These are phyloP conservation scores for Nitzschia palea DNA, from an alignment of 108 stramenopile genomes.

Conservation along the genomic window DNA sequence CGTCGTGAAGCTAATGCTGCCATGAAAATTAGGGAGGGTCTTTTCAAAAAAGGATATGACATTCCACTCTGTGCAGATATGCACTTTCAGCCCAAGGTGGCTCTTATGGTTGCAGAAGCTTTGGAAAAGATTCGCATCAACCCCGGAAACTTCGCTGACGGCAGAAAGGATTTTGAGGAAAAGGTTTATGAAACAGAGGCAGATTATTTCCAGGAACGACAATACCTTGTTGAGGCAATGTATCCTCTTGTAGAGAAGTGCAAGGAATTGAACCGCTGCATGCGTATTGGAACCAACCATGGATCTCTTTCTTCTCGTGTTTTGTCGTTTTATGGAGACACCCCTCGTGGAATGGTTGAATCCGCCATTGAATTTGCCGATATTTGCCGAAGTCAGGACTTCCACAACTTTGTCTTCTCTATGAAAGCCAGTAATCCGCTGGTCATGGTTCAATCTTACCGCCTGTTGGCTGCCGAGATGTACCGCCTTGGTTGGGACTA, in stretches of 20 bases:
- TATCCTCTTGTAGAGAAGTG: slow-evolving; percentile 92
- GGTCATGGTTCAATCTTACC: slow-evolving; percentile 96
- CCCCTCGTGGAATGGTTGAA: slow-evolving; percentile 98
- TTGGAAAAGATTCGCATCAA: slow-evolving; percentile 98
- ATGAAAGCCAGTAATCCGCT: slow-evolving; percentile 98
- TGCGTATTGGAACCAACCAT: slow-evolving; percentile 98
- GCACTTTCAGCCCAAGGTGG: slow-evolving; percentile 95
- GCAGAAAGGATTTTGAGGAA: slow-evolving; percentile 91
- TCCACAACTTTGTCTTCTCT: slow-evolving; percentile 98
- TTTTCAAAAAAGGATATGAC: slow-evolving; percentile 90
- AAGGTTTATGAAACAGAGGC: slow-evolving; percentile 91
- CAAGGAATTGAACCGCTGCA: slow-evolving; percentile 88
- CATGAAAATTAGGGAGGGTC: slow-evolving; percentile 81
- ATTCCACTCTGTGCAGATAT: slow-evolving; percentile 98
- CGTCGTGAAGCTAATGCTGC: slow-evolving; percentile 89
- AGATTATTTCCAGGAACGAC: slow-evolving; percentile 77
- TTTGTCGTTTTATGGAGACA: slow-evolving; percentile 93
- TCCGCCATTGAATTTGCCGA: slow-evolving; percentile 96
- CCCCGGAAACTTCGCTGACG: slow-evolving; percentile 97
- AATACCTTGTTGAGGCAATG: slow-evolving; percentile 84
- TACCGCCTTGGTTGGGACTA: slow-evolving; percentile 95
- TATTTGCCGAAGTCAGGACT: slow-evolving; percentile 93
- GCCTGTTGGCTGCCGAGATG: slow-evolving; percentile 90
- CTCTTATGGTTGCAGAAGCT: slow-evolving; percentile 90
- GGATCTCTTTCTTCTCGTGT: slow-evolving; percentile 89